Percentiles rank a stretch among this genome's conserved stretches.
Conservation (phyloP, 805 yeast species). For the Brettanomyces bruxellensis region DNA sequence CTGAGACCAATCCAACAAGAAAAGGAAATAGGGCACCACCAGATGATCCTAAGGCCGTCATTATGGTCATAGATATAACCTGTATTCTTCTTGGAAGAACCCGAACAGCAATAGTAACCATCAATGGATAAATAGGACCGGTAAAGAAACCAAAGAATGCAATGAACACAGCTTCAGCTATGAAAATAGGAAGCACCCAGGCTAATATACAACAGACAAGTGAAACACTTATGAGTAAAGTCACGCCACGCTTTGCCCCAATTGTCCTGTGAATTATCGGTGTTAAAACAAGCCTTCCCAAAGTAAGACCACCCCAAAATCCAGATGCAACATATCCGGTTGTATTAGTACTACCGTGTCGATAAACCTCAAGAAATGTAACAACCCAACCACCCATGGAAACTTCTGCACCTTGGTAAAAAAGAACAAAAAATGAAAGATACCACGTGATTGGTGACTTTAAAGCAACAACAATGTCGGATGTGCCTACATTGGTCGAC, state of each 20-base stretch:
- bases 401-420: slow-evolving; percentile 65
- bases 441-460: slow-evolving; percentile 34
- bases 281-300: slow-evolving; percentile 50
- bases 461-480: slow-evolving; percentile 29
- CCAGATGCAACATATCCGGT: slow-evolving; percentile 62
- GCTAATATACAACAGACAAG: slow-evolving; percentile 31
- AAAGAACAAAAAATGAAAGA: slow-evolving; percentile 44
- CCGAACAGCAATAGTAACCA: slow-evolving; percentile 35
- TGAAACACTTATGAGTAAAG: slow-evolving; percentile 26
- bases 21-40: slow-evolving; percentile 54
- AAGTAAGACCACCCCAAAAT: slow-evolving; percentile 63
- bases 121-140: slow-evolving; percentile 59
- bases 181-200: slow-evolving; percentile 39
- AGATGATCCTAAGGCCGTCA: slow-evolving; percentile 47
- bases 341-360: slow-evolving; percentile 34
- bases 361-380: slow-evolving; percentile 48
- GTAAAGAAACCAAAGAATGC: slow-evolving; percentile 48
- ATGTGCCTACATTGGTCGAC: neutral
- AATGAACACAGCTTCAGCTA: slow-evolving; percentile 37
- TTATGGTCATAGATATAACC: slow-evolving; percentile 39
- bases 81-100: slow-evolving; percentile 44
- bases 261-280: slow-evolving; percentile 26
- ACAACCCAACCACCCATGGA: slow-evolving; percentile 65
- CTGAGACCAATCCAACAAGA: slow-evolving; percentile 40
- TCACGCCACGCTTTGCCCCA: slow-evolving; percentile 39